These are phyloP conservation scores for Trichoderma sp. DNA, from an alignment of 2,329 filamentous ascomycete genomes.

Conservation along the genomic window DNA sequence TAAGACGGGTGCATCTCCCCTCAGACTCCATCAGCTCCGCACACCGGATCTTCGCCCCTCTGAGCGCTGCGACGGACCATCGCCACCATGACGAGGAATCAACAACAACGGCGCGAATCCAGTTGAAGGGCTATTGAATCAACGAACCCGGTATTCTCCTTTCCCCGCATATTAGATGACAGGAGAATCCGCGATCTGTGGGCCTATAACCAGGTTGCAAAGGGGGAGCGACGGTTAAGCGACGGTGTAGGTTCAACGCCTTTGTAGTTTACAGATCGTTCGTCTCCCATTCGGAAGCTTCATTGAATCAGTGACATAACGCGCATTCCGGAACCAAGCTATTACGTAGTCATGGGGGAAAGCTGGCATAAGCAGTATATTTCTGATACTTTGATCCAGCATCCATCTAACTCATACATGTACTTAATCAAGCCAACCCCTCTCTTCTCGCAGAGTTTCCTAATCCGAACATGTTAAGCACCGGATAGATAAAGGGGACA, in stretches of 20 bases:
- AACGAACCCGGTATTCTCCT: background rate
- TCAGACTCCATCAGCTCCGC: background rate
- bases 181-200: background rate
- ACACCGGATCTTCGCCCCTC: background rate
- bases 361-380: background rate
- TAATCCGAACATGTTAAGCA: background rate
- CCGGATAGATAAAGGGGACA: background rate
- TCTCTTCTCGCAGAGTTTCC: conserved; percentile 11
- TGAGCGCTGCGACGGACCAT: background rate
- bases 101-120: background rate
- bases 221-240: background rate
- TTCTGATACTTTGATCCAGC: background rate
- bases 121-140: background rate
- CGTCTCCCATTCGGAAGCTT: background rate
- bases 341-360: background rate
- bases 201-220: background rate
- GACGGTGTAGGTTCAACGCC: background rate
- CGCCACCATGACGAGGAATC: conserved; percentile 1
- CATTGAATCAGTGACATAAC: background rate
- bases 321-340: background rate
- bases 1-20: background rate
- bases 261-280: background rate
- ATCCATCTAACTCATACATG: background rate
- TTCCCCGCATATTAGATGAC: background rate
- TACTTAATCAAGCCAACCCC: background rate